Percentiles rank a stretch among this genome's conserved stretches.
Evolutionary conservation across 371 early-diverging fungal genomes (phyloP).

Genomic region (Mucor mucedo): DNA sequence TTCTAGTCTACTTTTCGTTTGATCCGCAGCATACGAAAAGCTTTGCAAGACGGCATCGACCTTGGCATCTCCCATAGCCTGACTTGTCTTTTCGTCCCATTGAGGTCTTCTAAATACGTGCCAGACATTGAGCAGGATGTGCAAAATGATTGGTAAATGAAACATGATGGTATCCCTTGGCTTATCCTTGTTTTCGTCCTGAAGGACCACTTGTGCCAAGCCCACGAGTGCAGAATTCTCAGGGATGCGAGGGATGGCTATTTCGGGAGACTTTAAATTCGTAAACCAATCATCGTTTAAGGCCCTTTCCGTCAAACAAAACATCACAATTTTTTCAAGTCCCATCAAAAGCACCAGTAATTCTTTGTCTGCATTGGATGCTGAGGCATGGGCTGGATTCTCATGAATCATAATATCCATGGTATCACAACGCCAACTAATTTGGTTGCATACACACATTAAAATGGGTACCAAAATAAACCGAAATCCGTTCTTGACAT

Average conservation of each 20-base stretch:
- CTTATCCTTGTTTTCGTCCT: slow-evolving; percentile 26
- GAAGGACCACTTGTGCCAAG: slow-evolving; percentile 39
- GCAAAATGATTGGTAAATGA: slow-evolving; percentile 59
- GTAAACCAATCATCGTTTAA: slow-evolving; percentile 45
- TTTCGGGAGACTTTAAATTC: neutral
- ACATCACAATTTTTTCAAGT: slow-evolving; percentile 67
- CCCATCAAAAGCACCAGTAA: slow-evolving; percentile 65
- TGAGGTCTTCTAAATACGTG: slow-evolving; percentile 49
- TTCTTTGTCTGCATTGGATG: slow-evolving; percentile 52
- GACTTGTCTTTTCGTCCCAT: slow-evolving; percentile 25
- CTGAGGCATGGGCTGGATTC: slow-evolving; percentile 10
- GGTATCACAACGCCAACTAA: slow-evolving; percentile 49
- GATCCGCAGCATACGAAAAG: slow-evolving; percentile 53
- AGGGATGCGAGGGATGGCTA: slow-evolving; percentile 28
- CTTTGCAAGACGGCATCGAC: slow-evolving; percentile 48
- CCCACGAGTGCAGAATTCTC: slow-evolving; percentile 34
- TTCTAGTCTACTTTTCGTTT: slow-evolving; percentile 56
- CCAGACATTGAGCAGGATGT: slow-evolving; percentile 61
- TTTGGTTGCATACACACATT: slow-evolving; percentile 68
- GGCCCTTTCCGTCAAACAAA: slow-evolving; percentile 60
- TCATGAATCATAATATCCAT: slow-evolving; percentile 43
- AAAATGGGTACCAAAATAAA: slow-evolving; percentile 66
- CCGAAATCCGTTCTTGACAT: slow-evolving; percentile 65
- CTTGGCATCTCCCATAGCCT: slow-evolving; percentile 42
- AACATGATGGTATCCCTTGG: slow-evolving; percentile 57